Evolutionary conservation across 352 stramenopile species (phyloP).

Genomic region (Phytophthora fragariaefolia): DNA sequence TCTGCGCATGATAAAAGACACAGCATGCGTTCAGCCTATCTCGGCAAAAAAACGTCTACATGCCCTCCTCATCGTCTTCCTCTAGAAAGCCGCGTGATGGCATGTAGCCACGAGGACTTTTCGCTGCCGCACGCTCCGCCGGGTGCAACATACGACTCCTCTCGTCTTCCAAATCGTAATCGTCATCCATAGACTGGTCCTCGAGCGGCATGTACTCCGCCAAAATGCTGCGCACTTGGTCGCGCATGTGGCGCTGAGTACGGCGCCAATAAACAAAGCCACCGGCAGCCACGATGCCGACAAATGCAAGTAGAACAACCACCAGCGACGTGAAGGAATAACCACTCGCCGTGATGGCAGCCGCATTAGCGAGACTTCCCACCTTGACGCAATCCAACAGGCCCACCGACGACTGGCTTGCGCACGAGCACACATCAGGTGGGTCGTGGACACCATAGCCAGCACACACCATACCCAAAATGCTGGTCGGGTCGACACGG

Average conservation of each 20-base stretch:
- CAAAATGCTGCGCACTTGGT: conserved; percentile 95
- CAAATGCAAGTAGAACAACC: conserved; percentile 86
- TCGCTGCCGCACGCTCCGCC: conserved; percentile 68
- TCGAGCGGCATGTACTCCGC: conserved; percentile 98
- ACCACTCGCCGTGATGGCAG: conserved; percentile 53
- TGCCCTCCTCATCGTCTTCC: conserved; percentile 78
- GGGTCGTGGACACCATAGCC: conserved; percentile 85
- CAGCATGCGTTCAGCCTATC: conserved; percentile 8
- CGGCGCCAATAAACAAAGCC: conserved; percentile 92
- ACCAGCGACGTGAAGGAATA: conserved; percentile 88
- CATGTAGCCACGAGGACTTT: conserved; percentile 88
- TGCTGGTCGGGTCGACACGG: conserved; percentile 87
- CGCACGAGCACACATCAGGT: conserved; percentile 79
- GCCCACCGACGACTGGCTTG: conserved; percentile 66
- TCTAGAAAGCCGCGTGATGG: conserved; percentile 86
- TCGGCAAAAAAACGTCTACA: conserved; percentile 40
- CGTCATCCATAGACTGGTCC: conserved; percentile 80
- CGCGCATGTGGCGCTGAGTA: conserved; percentile 94
- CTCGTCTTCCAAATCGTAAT: conserved; percentile 66
- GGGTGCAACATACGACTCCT: conserved; percentile 67
- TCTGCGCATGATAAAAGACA: conserved; percentile 18
- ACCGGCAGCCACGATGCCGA: conserved; percentile 69
- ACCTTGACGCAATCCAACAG: conserved; percentile 77
- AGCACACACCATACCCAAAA: conserved; percentile 87
- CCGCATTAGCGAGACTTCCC: conserved; percentile 71